These are phyloP conservation scores for Penicillium cinerascens DNA, from an alignment of 495 filamentous ascomycete species.

Conservation along the genomic window DNA sequence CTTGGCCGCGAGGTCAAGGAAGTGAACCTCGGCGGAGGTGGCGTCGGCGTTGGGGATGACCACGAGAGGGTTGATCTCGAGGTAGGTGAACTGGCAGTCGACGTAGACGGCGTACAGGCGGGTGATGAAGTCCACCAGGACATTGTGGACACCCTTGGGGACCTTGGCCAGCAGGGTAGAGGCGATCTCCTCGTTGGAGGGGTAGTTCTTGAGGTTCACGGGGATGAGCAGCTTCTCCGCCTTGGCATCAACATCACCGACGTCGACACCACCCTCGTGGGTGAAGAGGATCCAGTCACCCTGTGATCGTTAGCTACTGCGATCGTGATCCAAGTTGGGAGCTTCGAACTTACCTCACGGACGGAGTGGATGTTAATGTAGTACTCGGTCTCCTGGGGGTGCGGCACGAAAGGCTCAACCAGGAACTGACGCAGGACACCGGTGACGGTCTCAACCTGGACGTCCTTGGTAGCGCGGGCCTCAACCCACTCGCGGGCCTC, in stretches of 20 bases:
- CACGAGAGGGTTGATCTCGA: slow-evolving; percentile 99
- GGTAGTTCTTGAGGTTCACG: slow-evolving; percentile 91
- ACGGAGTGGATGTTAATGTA: slow-evolving; percentile 98
- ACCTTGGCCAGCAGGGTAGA: slow-evolving; percentile 82
- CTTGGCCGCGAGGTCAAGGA: slow-evolving; percentile 98
- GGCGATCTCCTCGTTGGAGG: slow-evolving; percentile 93
- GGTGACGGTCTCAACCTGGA: slow-evolving; percentile 87
- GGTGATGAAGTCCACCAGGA: slow-evolving; percentile 97
- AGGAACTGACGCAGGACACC: slow-evolving; percentile 92
- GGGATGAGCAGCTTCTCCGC: slow-evolving; percentile 97
- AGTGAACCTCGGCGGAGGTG: slow-evolving; percentile 93
- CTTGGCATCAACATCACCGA: slow-evolving; percentile 98
- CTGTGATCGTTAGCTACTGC: slow-evolving; percentile 43
- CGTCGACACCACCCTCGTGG: slow-evolving; percentile 98
- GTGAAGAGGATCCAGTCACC: slow-evolving; percentile 99
- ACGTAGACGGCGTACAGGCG: slow-evolving; percentile 96
- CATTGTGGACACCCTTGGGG: slow-evolving; percentile 91
- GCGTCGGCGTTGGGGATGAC: slow-evolving; percentile 90
- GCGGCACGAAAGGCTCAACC: slow-evolving; percentile 97
- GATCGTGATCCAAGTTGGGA: not conserved
- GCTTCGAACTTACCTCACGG: slow-evolving; percentile 66
- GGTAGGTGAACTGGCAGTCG: slow-evolving; percentile 99
- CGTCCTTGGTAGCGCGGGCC: slow-evolving; percentile 81
- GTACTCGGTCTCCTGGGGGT: slow-evolving; percentile 89
- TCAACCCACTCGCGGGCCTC: slow-evolving; percentile 92